Base-by-base conservation (phyloP, 2,329 filamentous ascomycete genomes). In the Aspergillus sclerotialis region DNA sequence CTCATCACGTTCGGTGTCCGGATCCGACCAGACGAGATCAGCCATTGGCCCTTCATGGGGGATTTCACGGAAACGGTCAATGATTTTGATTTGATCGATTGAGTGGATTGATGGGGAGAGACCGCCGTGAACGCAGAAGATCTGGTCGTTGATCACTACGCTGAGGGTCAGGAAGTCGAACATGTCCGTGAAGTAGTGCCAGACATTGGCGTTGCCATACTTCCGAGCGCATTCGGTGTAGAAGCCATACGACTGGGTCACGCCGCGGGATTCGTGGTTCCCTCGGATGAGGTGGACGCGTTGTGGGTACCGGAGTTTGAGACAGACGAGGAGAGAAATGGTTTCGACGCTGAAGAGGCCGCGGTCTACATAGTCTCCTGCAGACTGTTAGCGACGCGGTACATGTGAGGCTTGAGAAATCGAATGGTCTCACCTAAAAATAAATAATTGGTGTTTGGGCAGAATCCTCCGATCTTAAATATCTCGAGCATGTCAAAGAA, bases 151-250 rank as follows among this genome's bases (percentile, higher is more conserved):
- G 59, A 98, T 98, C 44, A 98, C 90, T 41, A 96, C 93, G 52
- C 86, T 94, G 37, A 98, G 71, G 6, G 90, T 96, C 44, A 98
- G 73, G 63, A 94, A 98, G 67, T 98, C 92, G 65, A 98, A 98
- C 89, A 98, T 96, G 67, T 98, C 92, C 46, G 92, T 98, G 60
- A 98, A 98, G 63, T 96, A 92, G 64, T 98, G 92, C 92, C 92
- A 98, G 14, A 98, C 92, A 53, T 92, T 95, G 44, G 92, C 88
- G 57, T 94, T 96, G 59, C 92, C 92, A 64, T 98, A 98, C 66
- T 98, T 98, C 49, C 92, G 82, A 13, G 84, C 88, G 65, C 92
- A 98, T 60, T 98, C 92, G 14, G 92, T 96, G 61, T 98, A 98
- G 68, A 98, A 98, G 37, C 92, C 92, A 64, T 98, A 98, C 17